Conservation (phyloP, 23 red algal species). For the Cyanidiococcus yangmingshanensis region DNA sequence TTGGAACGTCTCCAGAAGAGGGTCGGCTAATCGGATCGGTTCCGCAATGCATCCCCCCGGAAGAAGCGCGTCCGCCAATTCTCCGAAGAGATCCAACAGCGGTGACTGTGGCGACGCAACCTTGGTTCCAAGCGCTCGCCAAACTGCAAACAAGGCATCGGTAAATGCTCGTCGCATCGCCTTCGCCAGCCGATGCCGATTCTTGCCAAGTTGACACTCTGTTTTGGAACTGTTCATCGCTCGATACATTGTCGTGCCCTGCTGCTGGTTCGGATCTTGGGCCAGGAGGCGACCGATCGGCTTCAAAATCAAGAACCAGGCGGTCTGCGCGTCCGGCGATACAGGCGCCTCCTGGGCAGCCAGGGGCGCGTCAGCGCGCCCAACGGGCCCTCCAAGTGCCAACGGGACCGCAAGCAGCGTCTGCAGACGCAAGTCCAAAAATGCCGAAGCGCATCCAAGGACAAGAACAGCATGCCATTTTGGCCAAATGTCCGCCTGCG, state of each 20-base stretch:
- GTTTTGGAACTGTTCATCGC: neutral
- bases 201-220: neutral
- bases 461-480: neutral
- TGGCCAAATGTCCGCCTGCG: neutral
- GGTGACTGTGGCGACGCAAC: neutral
- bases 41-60: neutral
- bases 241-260: neutral
- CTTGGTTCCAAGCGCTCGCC: neutral
- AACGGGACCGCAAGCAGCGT: neutral
- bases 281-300: neutral
- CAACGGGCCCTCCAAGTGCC: neutral
- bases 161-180: neutral
- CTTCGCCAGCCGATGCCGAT: neutral
- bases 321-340: neutral
- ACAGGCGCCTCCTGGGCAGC: neutral
- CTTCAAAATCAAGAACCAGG: neutral
- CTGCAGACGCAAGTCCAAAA: neutral
- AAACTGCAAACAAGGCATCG: neutral
- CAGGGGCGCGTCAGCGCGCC: neutral
- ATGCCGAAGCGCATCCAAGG: neutral
- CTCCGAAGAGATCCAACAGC: neutral
- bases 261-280: neutral
- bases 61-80: neutral
- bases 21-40: neutral
- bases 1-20: neutral